Conservation (phyloP, 2,329 filamentous ascomycete species). For the Cladosporium oxysporum region DNA sequence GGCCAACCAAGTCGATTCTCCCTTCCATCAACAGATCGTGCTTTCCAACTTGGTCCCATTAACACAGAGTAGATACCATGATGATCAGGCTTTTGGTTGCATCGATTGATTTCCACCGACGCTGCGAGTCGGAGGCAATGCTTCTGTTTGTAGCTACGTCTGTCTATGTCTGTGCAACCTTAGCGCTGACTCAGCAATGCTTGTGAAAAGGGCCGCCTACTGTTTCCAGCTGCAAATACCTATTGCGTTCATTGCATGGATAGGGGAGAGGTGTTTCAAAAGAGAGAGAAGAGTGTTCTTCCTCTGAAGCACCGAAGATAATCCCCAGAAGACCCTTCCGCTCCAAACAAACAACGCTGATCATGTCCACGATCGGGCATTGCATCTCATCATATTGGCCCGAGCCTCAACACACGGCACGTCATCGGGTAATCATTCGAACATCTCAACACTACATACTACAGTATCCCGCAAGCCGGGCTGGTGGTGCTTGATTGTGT, state of each 20-base stretch:
- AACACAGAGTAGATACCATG: too few species aligned
- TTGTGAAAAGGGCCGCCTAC: neutral
- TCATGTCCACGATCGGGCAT: neutral
- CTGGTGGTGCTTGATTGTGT: neutral
- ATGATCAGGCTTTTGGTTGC: too few species aligned
- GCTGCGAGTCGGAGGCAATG: too few species aligned
- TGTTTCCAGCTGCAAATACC: neutral
- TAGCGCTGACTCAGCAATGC: neutral
- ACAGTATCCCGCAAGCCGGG: neutral
- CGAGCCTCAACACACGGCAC: neutral
- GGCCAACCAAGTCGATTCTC: too few species aligned
- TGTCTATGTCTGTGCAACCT: too few species aligned
- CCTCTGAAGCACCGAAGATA: neutral
- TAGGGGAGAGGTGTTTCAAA: neutral
- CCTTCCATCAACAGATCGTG: too few species aligned
- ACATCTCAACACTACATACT: neutral
- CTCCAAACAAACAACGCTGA: neutral
- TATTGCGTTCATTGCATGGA: neutral
- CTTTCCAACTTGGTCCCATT: too few species aligned
- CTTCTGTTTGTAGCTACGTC: too few species aligned
- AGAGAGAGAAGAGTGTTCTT: neutral
- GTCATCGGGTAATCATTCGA: neutral
- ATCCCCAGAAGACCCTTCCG: neutral
- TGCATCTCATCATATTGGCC: neutral
- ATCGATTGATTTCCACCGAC: too few species aligned